Evolutionary conservation across 805 yeast species (phyloP).

Genomic region (Starmerella stigmatis): DNA sequence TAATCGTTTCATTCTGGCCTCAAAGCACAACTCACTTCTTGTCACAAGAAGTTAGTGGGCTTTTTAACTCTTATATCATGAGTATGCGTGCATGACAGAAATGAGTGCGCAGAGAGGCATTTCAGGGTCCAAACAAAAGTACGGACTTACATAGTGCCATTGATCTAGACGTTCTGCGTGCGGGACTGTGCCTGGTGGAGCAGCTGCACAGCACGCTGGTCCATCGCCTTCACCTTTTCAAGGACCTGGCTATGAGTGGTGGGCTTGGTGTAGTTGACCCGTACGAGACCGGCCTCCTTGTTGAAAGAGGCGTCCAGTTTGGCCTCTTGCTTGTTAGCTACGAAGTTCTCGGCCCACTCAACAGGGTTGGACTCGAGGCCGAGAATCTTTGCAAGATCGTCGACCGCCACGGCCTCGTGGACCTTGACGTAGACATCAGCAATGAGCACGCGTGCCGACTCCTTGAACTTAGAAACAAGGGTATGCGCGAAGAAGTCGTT

Average conservation of each 20-base stretch:
- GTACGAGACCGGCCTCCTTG: conserved; percentile 9
- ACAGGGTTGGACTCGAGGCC: conserved; percentile 40
- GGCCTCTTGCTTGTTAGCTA: conserved; percentile 44
- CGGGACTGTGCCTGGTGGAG: conserved; percentile 25
- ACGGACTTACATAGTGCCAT: neutral
- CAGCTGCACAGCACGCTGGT: conserved; percentile 49
- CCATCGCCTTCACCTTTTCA: conserved; percentile 56
- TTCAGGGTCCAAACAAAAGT: neutral
- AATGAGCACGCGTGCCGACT: conserved; percentile 41
- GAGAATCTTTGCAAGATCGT: conserved; percentile 37
- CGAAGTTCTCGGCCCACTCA: conserved; percentile 42
- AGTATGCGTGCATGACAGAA: too few species aligned
- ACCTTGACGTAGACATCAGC: conserved; percentile 47
- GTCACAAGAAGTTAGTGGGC: too few species aligned
- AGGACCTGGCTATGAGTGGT: conserved; percentile 57
- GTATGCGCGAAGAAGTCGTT: conserved; percentile 48
- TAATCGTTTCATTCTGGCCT: too few species aligned
- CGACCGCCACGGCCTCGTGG: conserved; percentile 41
- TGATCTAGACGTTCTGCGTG: neutral
- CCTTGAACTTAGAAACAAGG: conserved; percentile 36
- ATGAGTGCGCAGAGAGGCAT: neutral
- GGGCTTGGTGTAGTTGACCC: conserved; percentile 38
- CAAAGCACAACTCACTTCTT: too few species aligned
- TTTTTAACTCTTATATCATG: too few species aligned
- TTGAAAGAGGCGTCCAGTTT: conserved; percentile 40